phyloP scores from a whole-genome alignment of 2,329 filamentous ascomycete species.

The Aspergillus tamarii region DNA sequence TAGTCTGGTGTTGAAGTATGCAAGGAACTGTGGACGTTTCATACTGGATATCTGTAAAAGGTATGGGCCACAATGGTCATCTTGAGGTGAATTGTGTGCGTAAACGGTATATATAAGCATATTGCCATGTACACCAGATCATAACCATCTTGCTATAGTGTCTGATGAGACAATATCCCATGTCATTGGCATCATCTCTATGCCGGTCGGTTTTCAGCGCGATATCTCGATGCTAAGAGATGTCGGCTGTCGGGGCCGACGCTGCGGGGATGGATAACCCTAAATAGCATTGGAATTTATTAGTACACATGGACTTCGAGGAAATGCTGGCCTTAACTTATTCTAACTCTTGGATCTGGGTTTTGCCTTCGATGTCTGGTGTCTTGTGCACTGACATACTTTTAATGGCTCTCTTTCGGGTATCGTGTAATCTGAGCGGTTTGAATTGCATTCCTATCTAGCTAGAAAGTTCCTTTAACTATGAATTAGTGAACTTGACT shows the following conservation, averaged over 20 bases:
- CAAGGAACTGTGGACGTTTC: neutral
- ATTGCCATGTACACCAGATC: neutral
- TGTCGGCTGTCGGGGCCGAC: neutral
- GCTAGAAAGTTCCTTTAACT: too few species aligned
- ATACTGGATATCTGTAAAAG: neutral
- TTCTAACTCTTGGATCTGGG: too few species aligned
- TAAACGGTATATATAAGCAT: neutral
- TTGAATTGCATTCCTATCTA: too few species aligned
- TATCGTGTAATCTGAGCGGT: too few species aligned
- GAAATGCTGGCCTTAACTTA: neutral
- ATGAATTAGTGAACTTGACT: too few species aligned
- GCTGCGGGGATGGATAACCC: neutral
- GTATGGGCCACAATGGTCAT: neutral
- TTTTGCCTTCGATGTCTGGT: too few species aligned
- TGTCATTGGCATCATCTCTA: neutral
- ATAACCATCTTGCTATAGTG: neutral
- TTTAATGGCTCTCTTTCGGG: too few species aligned
- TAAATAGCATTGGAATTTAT: neutral
- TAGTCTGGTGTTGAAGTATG: constrained; percentile 15
- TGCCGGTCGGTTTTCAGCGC: neutral
- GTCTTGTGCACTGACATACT: too few species aligned
- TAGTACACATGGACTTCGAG: neutral
- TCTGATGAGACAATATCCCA: neutral
- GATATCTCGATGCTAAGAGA: neutral
- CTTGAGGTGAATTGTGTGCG: neutral